Conservation (phyloP, 768 basidiomycete species). For the Lactarius sanguifluus region DNA sequence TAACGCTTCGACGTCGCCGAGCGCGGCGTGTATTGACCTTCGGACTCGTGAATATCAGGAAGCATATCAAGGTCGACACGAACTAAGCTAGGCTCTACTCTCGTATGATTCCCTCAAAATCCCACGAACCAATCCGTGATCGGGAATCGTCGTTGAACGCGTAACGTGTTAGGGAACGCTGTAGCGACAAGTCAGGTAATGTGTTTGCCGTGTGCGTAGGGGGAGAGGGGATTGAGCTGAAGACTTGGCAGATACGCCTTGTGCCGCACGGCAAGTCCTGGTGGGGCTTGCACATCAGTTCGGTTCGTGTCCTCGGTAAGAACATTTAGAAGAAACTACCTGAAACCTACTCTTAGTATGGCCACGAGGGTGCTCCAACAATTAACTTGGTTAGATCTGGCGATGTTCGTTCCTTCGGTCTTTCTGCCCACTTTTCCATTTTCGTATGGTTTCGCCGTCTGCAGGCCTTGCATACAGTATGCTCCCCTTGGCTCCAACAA, state of each 20-base stretch:
- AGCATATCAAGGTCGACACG: not conserved
- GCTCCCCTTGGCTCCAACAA: not conserved
- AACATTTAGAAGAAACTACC: not conserved
- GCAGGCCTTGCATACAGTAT: not conserved
- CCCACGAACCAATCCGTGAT: not conserved
- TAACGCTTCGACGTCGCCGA: not conserved
- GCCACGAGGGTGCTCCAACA: not conserved
- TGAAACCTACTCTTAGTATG: not conserved
- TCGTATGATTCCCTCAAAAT: not conserved
- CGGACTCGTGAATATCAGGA: not conserved
- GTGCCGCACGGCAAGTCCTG: not conserved
- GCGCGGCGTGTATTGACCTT: not conserved
- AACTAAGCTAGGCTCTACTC: not conserved
- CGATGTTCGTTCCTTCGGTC: not conserved
- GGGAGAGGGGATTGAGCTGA: not conserved
- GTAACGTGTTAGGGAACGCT: not conserved
- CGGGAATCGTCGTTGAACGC: too few relatives aligned
- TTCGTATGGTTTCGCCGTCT: not conserved
- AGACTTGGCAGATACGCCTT: not conserved
- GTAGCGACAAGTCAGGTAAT: not conserved
- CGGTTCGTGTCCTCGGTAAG: not conserved
- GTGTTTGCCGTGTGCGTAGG: not conserved
- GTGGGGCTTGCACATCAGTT: not conserved
- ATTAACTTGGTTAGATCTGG: not conserved
- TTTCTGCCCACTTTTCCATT: not conserved